Evolutionary conservation across 306 rosid species (phyloP).

Genomic region (Quercus agrifolia): DNA sequence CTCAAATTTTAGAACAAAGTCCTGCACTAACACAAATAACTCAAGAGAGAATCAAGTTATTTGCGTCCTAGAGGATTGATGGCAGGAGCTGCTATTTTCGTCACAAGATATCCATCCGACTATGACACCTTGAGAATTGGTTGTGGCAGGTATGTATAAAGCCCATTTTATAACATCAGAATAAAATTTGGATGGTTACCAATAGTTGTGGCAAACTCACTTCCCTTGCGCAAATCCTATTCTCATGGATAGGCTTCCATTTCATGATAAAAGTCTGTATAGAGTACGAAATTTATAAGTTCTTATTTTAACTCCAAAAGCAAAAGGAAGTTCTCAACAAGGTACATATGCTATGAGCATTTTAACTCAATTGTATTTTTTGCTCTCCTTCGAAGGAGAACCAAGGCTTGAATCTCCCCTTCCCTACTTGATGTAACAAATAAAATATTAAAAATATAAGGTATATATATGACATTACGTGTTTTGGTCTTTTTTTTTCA

Average conservation of each 20-base stretch:
- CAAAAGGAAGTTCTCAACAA: background rate
- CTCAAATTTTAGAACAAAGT: background rate
- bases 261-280: background rate
- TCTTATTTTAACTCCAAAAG: background rate
- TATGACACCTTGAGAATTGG: background rate
- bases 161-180: background rate
- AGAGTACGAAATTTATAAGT: background rate
- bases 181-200: background rate
- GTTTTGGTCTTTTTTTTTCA: conserved; percentile 25
- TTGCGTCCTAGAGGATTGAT: background rate
- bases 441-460: no score
- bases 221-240: background rate
- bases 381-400: no score
- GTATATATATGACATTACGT: background rate
- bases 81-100: background rate
- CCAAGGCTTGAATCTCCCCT: no score
- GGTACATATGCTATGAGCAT: background rate
- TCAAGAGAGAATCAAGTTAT: background rate
- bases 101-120: background rate
- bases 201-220: background rate
- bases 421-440: no score
- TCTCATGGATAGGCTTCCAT: background rate
- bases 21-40: background rate
- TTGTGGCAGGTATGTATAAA: background rate
- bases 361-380: no score